Evolutionary conservation across 2,329 filamentous ascomycete genomes (phyloP).

Genomic region (Microsporum audouinii): DNA sequence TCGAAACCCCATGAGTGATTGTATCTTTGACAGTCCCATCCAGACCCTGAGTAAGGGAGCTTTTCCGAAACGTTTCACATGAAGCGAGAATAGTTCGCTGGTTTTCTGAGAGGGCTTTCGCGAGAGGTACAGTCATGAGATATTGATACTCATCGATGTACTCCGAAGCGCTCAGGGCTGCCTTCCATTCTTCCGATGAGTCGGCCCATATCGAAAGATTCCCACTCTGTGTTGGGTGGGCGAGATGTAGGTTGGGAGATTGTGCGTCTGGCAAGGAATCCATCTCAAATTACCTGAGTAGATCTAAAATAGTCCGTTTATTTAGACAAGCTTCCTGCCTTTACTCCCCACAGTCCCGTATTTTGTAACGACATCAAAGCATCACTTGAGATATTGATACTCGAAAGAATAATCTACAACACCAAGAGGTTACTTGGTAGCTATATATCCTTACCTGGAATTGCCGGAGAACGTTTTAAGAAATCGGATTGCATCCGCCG

Average conservation of each 20-base stretch:
- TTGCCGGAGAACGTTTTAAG: too few species aligned
- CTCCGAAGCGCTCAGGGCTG: slow-evolving; percentile 41
- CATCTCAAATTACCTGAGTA: not conserved
- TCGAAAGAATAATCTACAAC: too few species aligned
- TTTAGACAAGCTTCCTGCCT: too few species aligned
- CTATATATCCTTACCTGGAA: too few species aligned
- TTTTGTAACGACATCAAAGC: too few species aligned
- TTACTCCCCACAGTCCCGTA: too few species aligned
- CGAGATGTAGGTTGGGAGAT: slow-evolving; percentile 29
- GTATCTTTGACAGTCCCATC: slow-evolving; percentile 23
- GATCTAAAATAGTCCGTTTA: too few species aligned
- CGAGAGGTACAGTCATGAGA: slow-evolving; percentile 47
- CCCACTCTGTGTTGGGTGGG: slow-evolving; percentile 48
- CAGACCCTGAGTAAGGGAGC: slow-evolving; percentile 38
- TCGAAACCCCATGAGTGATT: slow-evolving; percentile 18
- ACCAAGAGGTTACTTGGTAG: too few species aligned
- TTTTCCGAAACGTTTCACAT: slow-evolving; percentile 54
- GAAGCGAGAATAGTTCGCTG: slow-evolving; percentile 48
- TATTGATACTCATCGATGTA: slow-evolving; percentile 52
- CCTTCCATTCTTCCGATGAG: slow-evolving; percentile 49
- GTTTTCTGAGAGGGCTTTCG: slow-evolving; percentile 30
- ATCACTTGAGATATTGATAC: too few species aligned
- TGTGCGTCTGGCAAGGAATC: slow-evolving; percentile 9
- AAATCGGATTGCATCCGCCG: too few species aligned
- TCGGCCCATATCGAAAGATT: slow-evolving; percentile 44